phyloP scores from a whole-genome alignment of 768 basidiomycete species.

The Lyophyllum semitale region DNA sequence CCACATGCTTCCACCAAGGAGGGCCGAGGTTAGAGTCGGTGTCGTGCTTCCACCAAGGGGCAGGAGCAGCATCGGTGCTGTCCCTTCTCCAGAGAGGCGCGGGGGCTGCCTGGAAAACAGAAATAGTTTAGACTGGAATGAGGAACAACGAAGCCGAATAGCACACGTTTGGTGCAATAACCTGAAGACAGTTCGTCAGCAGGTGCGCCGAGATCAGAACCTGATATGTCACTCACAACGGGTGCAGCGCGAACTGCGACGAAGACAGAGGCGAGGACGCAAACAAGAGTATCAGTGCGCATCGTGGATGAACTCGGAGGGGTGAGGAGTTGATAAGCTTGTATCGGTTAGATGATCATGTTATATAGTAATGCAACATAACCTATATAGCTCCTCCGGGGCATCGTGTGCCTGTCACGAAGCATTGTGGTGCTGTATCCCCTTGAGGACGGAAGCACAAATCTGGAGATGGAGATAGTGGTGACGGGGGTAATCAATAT shows the following conservation, averaged over 20 bases:
- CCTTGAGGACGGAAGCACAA: slow-evolving; percentile 17
- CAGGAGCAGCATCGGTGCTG: background rate
- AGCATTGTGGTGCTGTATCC: slow-evolving; percentile 17
- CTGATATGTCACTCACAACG: slow-evolving; percentile 10
- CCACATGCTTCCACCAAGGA: slow-evolving; percentile 4
- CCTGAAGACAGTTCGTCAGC: background rate
- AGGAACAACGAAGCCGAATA: background rate
- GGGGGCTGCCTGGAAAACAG: background rate
- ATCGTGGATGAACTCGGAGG: slow-evolving; percentile 9
- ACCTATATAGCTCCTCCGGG: slow-evolving; percentile 18
- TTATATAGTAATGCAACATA: slow-evolving; percentile 23
- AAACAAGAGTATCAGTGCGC: slow-evolving; percentile 13
- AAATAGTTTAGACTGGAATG: background rate
- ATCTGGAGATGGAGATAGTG: slow-evolving; percentile 2
- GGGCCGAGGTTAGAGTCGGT: background rate
- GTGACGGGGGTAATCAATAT: slow-evolving; percentile 6
- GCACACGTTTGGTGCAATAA: slow-evolving; percentile 5
- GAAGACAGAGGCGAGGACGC: slow-evolving; percentile 9
- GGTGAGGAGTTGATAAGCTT: slow-evolving; percentile 7
- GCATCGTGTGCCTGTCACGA: slow-evolving; percentile 21
- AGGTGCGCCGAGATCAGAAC: background rate
- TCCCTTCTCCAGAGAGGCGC: background rate
- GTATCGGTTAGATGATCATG: slow-evolving; percentile 8
- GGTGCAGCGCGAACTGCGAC: slow-evolving; percentile 16
- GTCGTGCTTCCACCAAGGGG: slow-evolving; percentile 4